phyloP scores from a whole-genome alignment of 768 basidiomycete species.

The Tylopilus sp. region DNA sequence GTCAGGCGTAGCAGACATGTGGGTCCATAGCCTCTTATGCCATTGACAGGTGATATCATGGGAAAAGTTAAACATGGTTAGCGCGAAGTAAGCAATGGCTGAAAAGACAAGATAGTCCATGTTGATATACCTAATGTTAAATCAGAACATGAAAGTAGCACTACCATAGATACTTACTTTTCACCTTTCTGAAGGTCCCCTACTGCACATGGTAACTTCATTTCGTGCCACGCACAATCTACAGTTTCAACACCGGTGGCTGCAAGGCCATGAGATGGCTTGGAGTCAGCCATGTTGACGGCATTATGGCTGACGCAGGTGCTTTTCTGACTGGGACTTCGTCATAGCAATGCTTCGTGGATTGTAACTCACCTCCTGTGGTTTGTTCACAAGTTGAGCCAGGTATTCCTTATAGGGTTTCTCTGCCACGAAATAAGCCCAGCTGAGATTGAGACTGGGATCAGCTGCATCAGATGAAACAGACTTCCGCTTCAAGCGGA shows the following conservation, averaged over 20 bases:
- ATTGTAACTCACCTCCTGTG: too few relatives aligned
- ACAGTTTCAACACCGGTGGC: constrained; percentile 14
- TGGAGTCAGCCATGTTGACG: not conserved
- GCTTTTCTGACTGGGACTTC: constrained; percentile 12
- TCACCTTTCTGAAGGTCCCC: constrained; percentile 21
- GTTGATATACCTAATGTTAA: not conserved
- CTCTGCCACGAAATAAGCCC: not conserved
- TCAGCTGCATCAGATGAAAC: not conserved
- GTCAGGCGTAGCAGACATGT: not conserved
- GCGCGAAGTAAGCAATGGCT: not conserved
- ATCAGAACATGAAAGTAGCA: not conserved
- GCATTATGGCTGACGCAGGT: constrained; percentile 11
- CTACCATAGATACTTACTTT: not conserved
- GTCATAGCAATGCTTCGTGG: too few relatives aligned
- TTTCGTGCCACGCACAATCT: constrained; percentile 7
- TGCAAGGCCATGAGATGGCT: not conserved
- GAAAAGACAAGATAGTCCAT: not conserved
- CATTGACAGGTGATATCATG: not conserved
- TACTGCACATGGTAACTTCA: constrained; percentile 13
- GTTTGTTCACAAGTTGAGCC: not conserved
- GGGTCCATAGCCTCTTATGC: not conserved
- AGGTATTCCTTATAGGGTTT: not conserved
- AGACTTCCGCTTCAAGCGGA: not conserved
- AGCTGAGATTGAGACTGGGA: not conserved
- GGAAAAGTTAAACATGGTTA: not conserved